Conservation (phyloP, 495 filamentous ascomycete species). For the Penicillium coffeae region DNA sequence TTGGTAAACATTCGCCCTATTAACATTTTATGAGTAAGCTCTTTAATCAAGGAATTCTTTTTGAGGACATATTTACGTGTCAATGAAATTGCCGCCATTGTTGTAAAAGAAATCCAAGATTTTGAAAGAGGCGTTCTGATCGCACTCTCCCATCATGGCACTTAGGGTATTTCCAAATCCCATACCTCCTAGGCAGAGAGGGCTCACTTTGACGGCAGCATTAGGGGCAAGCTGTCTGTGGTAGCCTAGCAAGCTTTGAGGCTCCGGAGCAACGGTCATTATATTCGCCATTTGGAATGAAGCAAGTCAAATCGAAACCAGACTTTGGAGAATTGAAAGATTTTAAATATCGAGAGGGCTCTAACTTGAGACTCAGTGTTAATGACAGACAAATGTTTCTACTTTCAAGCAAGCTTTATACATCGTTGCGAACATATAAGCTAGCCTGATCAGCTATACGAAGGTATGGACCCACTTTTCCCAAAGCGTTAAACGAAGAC, state of each 20-base stretch:
- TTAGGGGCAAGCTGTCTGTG: neutral
- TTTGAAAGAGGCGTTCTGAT: conserved; percentile 27
- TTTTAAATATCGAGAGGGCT: no score
- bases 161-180: neutral
- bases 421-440: neutral
- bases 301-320: no score
- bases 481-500: neutral
- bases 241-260: neutral
- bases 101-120: conserved; percentile 45
- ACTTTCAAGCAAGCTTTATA: neutral
- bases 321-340: no score
- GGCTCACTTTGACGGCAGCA: neutral
- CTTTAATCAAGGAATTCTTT: neutral
- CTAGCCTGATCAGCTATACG: neutral
- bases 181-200: neutral
- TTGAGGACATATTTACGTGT: conserved; percentile 15
- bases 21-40: no score
- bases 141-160: neutral
- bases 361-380: no score
- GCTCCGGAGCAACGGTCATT: neutral
- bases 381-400: no score
- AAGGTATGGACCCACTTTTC: neutral
- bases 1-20: conserved; percentile 4
- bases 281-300: neutral
- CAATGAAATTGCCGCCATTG: conserved; percentile 44